These are phyloP conservation scores for Penicillium odoratum DNA, from an alignment of 495 filamentous ascomycete species.

Conservation along the genomic window DNA sequence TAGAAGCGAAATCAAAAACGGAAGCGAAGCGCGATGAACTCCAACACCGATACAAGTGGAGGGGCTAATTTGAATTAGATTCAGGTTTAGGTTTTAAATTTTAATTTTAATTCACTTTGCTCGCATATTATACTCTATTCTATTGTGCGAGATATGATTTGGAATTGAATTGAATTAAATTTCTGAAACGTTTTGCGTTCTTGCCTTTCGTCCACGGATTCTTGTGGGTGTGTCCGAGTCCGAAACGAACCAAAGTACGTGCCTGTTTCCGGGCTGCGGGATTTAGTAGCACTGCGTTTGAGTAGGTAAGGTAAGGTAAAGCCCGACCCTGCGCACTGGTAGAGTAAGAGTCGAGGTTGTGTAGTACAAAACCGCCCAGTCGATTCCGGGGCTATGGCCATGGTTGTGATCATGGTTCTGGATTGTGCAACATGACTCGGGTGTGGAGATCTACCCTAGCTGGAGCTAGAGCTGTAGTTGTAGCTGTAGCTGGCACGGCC, in stretches of 20 bases:
- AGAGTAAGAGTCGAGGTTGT: background rate
- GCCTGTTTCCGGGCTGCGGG: background rate
- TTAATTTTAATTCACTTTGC: no score
- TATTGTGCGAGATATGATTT: no score
- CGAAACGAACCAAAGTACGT: background rate
- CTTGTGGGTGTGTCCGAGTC: background rate
- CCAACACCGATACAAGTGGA: no score
- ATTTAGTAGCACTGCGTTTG: background rate
- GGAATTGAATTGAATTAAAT: no score
- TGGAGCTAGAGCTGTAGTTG: background rate
- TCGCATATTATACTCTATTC: no score
- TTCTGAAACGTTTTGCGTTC: background rate
- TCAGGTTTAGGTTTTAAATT: no score
- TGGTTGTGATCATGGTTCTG: no score
- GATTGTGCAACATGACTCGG: background rate
- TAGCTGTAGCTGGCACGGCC: conserved; percentile 18
- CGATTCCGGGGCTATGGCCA: background rate
- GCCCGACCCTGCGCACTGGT: background rate
- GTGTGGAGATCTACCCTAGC: background rate
- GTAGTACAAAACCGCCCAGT: background rate
- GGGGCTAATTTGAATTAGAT: no score
- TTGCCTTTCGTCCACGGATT: no score
- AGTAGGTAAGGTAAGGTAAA: no score
- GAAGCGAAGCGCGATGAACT: background rate
- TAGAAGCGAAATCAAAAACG: background rate